phyloP scores from a whole-genome alignment of 345 rosid genomes.

The Turritis glabra region DNA sequence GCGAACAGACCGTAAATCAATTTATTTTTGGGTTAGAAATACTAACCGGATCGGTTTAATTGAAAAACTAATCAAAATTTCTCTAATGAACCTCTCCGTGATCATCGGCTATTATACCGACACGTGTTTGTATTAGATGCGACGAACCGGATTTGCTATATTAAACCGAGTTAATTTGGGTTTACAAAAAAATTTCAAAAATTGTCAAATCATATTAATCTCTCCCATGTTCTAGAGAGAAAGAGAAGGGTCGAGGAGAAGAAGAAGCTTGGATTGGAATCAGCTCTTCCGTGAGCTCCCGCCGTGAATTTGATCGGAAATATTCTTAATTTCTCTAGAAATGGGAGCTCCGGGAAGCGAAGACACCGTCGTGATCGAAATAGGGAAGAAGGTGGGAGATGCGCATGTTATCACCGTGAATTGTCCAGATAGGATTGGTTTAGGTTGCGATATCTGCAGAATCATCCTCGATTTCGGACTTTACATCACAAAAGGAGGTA shows the following conservation, averaged over 20 bases:
- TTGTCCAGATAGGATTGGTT: slow-evolving; percentile 77
- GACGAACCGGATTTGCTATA: neutral
- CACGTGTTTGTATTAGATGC: neutral
- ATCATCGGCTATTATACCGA: neutral
- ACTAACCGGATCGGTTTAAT: slow-evolving; percentile 9
- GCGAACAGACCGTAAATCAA: neutral
- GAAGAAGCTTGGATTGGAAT: neutral
- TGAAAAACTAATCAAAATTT: no score
- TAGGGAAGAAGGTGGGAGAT: slow-evolving; percentile 61
- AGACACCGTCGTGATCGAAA: slow-evolving; percentile 65
- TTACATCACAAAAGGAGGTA: slow-evolving; percentile 76
- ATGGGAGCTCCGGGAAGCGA: slow-evolving; percentile 56
- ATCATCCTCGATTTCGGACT: slow-evolving; percentile 81
- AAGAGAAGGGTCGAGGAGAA: slow-evolving; percentile 7
- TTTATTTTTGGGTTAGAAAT: no score
- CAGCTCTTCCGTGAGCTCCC: neutral
- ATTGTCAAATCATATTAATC: neutral
- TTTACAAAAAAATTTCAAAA: neutral
- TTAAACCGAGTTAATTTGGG: neutral
- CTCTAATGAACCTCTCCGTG: neutral
- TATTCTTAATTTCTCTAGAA: neutral
- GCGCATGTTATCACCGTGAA: slow-evolving; percentile 74
- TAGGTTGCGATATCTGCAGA: slow-evolving; percentile 73
- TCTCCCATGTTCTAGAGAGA: slow-evolving; percentile 16
- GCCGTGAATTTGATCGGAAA: slow-evolving; percentile 5